Percentiles rank a stretch among this genome's conserved stretches.
These are phyloP conservation scores for Juncus inflexus DNA, from an alignment of 176 grass and related monocot species.

Conservation along the genomic window DNA sequence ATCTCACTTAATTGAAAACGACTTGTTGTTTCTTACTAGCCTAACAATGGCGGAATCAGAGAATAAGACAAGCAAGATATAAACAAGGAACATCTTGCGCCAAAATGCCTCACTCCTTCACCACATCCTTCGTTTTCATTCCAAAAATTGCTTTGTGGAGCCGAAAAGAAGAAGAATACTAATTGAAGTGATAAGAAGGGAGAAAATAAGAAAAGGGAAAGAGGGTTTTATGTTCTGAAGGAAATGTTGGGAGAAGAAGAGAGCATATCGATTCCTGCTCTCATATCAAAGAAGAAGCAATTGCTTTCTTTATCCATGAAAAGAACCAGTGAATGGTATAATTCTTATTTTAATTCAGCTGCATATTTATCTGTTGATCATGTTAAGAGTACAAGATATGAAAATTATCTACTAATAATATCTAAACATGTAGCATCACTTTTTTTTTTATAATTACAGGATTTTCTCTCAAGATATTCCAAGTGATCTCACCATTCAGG, in stretches of 20 bases:
- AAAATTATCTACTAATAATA: neutral
- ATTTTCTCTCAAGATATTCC: slow-evolving; percentile 70
- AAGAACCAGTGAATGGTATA: slow-evolving; percentile 67
- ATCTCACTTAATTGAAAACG: slow-evolving; percentile 14
- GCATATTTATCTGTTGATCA: neutral
- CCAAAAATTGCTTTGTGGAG: neutral
- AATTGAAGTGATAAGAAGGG: slow-evolving; percentile 25
- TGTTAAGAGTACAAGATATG: neutral
- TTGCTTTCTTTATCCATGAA: slow-evolving; percentile 54
- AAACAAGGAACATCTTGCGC: slow-evolving; percentile 10
- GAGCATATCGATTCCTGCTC: slow-evolving; percentile 11
- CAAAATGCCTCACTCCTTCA: slow-evolving; percentile 28
- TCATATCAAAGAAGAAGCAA: slow-evolving; percentile 34
- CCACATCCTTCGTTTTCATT: slow-evolving; percentile 42
- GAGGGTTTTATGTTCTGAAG: slow-evolving; percentile 8
- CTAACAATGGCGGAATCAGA: neutral
- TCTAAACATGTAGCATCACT: too few relatives aligned
- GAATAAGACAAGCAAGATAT: slow-evolving; percentile 2
- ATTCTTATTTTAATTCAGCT: neutral
- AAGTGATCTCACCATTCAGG: slow-evolving; percentile 58
- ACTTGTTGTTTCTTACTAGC: slow-evolving; percentile 2
- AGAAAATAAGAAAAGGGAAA: neutral
- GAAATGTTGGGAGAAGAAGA: slow-evolving; percentile 38
- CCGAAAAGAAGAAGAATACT: slow-evolving; percentile 6
- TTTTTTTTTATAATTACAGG: slow-evolving; percentile 35